phyloP scores from a whole-genome alignment of 768 basidiomycete genomes.

The Suillus subluteus region DNA sequence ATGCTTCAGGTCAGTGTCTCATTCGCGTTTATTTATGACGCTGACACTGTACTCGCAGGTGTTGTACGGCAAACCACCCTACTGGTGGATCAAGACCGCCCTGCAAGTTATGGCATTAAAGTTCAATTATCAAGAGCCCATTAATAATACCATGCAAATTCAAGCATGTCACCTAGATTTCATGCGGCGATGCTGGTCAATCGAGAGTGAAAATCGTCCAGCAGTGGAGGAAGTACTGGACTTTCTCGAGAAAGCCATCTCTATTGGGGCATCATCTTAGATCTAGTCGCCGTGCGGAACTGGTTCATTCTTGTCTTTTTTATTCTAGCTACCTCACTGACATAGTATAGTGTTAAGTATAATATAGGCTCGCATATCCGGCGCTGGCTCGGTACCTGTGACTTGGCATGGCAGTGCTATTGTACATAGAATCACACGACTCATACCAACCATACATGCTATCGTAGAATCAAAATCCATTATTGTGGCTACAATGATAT shows the following conservation, averaged over 20 bases:
- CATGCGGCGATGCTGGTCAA: constrained; percentile 44
- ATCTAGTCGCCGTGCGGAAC: neutral
- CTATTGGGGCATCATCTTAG: neutral
- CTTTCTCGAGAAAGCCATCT: constrained; percentile 7
- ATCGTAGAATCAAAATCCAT: neutral
- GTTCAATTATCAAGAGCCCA: constrained; percentile 19
- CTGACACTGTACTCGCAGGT: constrained; percentile 14
- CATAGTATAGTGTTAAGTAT: neutral
- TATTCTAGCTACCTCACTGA: neutral
- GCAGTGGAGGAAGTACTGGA: constrained; percentile 3
- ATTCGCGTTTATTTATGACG: constrained; percentile 17
- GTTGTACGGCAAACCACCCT: constrained; percentile 28
- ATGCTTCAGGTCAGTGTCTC: constrained; percentile 28
- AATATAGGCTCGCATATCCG: neutral
- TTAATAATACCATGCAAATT: constrained; percentile 27
- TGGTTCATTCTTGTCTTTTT: neutral
- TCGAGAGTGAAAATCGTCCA: constrained; percentile 17
- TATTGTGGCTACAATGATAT: neutral
- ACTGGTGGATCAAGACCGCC: constrained; percentile 26
- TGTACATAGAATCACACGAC: neutral
- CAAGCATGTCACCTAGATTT: constrained; percentile 44
- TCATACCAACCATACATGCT: neutral
- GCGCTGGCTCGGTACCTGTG: neutral
- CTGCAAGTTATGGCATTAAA: constrained; percentile 27
- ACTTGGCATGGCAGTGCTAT: neutral